These are phyloP conservation scores for Deinandra increscens DNA, from an alignment of 129 eudicot genomes.

Conservation along the genomic window DNA sequence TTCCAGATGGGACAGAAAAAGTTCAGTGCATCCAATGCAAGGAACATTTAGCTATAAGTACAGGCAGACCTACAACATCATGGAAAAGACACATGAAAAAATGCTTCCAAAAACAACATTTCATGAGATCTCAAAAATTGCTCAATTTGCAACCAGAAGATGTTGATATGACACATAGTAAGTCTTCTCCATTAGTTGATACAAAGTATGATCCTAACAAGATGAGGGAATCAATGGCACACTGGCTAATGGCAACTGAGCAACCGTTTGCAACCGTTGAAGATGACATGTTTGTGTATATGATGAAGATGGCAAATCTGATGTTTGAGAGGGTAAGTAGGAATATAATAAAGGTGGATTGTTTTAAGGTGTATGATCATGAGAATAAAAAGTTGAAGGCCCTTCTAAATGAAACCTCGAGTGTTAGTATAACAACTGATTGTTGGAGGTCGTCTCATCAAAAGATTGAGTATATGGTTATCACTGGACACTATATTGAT, in stretches of 20 bases:
- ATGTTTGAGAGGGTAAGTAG: conserved; percentile 16
- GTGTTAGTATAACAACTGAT: conserved; percentile 12
- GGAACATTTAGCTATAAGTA: too few relatives aligned
- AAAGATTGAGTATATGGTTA: background rate
- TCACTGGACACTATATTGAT: background rate
- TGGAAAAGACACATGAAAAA: too few relatives aligned
- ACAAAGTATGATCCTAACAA: conserved; percentile 20
- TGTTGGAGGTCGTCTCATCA: conserved; percentile 14
- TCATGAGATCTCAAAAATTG: too few relatives aligned
- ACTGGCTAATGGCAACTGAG: conserved; percentile 18
- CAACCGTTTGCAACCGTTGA: conserved; percentile 17
- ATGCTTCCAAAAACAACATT: too few relatives aligned
- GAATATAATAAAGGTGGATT: conserved; percentile 4
- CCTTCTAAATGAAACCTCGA: background rate
- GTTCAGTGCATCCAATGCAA: too few relatives aligned
- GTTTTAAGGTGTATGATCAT: conserved; percentile 18
- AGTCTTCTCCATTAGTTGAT: background rate
- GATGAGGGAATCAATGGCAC: conserved; percentile 18
- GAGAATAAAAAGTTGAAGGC: conserved; percentile 20
- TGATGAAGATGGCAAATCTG: conserved; percentile 12
- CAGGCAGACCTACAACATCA: too few relatives aligned
- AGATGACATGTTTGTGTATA: background rate
- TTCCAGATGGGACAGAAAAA: too few relatives aligned
- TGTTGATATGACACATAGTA: background rate
- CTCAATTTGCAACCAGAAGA: background rate